Evolutionary conservation across 139 green algal genomes (phyloP).

Genomic region (Chlamydomonas schloesseri): DNA sequence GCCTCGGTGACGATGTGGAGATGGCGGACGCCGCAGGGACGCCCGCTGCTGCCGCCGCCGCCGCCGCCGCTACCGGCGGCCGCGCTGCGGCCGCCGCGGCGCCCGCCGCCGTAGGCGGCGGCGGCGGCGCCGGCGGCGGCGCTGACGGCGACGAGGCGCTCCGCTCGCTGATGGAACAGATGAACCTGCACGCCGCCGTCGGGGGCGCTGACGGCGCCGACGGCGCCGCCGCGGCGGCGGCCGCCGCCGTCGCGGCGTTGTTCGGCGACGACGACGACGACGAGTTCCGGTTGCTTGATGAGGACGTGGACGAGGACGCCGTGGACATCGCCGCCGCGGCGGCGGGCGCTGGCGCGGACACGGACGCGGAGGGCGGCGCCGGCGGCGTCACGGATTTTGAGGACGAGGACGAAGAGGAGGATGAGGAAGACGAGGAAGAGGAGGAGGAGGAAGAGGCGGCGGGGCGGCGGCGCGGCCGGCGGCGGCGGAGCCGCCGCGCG

Average conservation of each 20-base stretch:
- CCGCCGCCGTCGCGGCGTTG: neutral
- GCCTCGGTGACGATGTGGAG: neutral
- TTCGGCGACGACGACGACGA: constrained; percentile 34
- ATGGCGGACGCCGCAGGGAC: neutral
- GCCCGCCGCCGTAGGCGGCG: neutral
- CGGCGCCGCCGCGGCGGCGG: neutral
- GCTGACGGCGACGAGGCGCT: constrained; percentile 7
- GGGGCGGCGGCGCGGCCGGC: too few relatives aligned
- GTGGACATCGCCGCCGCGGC: too few relatives aligned
- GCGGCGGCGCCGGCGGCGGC: neutral
- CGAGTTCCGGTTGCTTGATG: constrained; percentile 24
- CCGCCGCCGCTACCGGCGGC: neutral
- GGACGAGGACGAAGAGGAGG: neutral
- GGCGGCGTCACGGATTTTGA: neutral
- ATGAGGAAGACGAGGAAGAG: constrained; percentile 1
- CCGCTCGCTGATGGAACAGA: constrained; percentile 36
- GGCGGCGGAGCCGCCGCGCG: neutral
- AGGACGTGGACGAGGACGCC: neutral
- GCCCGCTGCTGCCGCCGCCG: neutral
- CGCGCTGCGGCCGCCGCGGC: neutral
- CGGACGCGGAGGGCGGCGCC: neutral
- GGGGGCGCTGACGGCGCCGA: neutral
- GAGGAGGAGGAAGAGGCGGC: neutral
- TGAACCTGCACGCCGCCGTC: neutral
- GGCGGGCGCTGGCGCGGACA: too few relatives aligned